A percentile compares a stretch with the other conserved stretches of the same genome.
Conservation (phyloP, 805 yeast genomes). For the Spathaspora gorwiae region DNA sequence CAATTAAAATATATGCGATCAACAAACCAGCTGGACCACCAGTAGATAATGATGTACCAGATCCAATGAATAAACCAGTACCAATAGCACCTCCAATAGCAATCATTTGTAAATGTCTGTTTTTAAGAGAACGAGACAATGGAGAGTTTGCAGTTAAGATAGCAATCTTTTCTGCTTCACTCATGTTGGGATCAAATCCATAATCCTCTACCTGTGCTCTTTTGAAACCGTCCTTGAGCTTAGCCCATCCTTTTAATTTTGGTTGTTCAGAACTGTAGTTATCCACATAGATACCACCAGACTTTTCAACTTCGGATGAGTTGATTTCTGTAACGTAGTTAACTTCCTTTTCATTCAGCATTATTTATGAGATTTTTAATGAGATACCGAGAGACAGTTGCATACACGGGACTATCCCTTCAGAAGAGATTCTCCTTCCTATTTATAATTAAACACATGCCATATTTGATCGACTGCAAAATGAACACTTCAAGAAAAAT, state of each 20-base stretch:
- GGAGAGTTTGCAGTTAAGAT: conserved; percentile 45
- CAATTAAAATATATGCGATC: conserved; percentile 51
- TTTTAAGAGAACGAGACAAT: conserved; percentile 47
- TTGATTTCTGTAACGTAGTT: conserved; percentile 34
- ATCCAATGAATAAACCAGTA: conserved; percentile 75
- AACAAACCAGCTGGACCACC: conserved; percentile 73
- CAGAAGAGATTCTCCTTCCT: no score
- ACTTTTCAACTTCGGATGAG: conserved; percentile 28
- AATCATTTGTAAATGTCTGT: conserved; percentile 74
- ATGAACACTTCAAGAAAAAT: no score
- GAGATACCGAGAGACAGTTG: no score
- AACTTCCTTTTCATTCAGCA: conserved; percentile 38
- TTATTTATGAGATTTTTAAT: no score
- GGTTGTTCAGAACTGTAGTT: conserved; percentile 10
- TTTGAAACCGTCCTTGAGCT: conserved; percentile 17
- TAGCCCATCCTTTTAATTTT: conserved; percentile 16
- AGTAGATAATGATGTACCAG: conserved; percentile 54
- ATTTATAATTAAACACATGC: no score
- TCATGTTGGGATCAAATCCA: conserved; percentile 33
- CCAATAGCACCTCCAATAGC: conserved; percentile 84
- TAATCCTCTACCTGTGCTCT: conserved; percentile 29
- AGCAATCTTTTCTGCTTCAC: conserved; percentile 25
- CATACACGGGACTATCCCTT: no score
- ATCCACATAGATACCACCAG: conserved; percentile 10
- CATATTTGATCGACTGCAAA: no score